Evolutionary conservation across 108 stramenopile genomes (phyloP).

Genomic region (Cyclotella kingstonii): DNA sequence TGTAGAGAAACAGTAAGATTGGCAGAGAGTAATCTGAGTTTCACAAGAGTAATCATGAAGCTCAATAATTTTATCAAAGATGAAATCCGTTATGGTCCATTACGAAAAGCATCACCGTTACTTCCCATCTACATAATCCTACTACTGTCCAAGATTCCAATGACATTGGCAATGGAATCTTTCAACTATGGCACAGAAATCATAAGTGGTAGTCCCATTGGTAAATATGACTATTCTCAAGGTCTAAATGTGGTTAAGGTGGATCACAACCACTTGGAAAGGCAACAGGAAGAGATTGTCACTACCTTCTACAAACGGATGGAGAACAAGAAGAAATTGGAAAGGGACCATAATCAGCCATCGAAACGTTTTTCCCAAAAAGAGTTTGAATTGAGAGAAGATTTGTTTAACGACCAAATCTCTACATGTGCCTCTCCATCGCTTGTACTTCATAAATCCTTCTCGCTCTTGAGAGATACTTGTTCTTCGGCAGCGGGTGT

Average conservation of each 20-base stretch:
- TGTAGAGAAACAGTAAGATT: too few relatives aligned
- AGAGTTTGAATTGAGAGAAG: background rate
- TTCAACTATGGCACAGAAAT: conserved; percentile 1
- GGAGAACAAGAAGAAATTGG: conserved; percentile 3
- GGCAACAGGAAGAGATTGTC: conserved; percentile 18
- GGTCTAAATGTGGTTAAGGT: conserved; percentile 4
- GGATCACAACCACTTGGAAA: background rate
- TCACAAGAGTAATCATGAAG: too few relatives aligned
- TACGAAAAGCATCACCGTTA: background rate
- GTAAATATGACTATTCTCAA: conserved; percentile 3
- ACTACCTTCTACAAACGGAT: conserved; percentile 25
- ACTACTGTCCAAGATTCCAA: background rate
- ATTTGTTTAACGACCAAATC: too few relatives aligned
- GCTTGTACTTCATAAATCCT: background rate
- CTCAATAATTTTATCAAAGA: too few relatives aligned
- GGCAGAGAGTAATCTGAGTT: too few relatives aligned
- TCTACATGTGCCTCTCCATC: too few relatives aligned
- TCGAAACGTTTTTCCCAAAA: background rate
- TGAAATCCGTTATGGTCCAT: too few relatives aligned
- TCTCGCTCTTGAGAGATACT: conserved; percentile 1
- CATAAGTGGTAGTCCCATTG: conserved; percentile 1
- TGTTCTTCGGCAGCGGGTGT: background rate
- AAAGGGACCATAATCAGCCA: background rate
- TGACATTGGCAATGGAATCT: background rate
- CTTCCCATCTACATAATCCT: background rate